Conservation (phyloP, 1,139 yeast species). For the Wickerhamiella infanticola region DNA sequence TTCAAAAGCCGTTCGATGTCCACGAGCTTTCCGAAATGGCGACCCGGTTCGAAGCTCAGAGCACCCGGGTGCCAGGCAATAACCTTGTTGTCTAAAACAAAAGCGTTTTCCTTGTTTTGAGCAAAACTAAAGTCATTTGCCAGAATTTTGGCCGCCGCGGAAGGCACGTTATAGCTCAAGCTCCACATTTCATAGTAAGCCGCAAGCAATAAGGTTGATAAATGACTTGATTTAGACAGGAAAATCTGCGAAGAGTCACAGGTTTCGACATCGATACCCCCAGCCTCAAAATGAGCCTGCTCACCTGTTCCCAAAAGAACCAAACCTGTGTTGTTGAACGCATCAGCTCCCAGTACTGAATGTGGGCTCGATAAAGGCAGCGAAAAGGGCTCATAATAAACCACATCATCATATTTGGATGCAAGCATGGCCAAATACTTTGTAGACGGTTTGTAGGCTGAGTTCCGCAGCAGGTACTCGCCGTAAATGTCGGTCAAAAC, state of each 20-base stretch:
- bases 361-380: conserved; percentile 47
- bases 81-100: not conserved
- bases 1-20: not conserved
- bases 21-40: not conserved
- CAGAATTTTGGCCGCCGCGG: not conserved
- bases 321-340: conserved; percentile 42
- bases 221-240: conserved; percentile 51
- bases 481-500: conserved; percentile 45
- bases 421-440: conserved; percentile 61
- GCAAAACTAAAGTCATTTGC: not conserved
- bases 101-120: not conserved
- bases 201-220: conserved; percentile 47
- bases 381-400: conserved; percentile 64
- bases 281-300: not conserved
- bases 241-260: conserved; percentile 17
- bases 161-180: not conserved
- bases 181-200: conserved; percentile 54
- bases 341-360: conserved; percentile 36
- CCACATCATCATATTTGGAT: conserved; percentile 63
- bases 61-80: not conserved
- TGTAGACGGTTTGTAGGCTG: conserved; percentile 50
- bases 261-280: not conserved
- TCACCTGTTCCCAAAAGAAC: conserved; percentile 45
- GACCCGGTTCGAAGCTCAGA: not conserved
- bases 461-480: conserved; percentile 35